A percentile compares a stretch with the other conserved stretches of the same genome.
phyloP scores from a whole-genome alignment of 2,329 filamentous ascomycete genomes.

The Botrytis sinoallii region DNA sequence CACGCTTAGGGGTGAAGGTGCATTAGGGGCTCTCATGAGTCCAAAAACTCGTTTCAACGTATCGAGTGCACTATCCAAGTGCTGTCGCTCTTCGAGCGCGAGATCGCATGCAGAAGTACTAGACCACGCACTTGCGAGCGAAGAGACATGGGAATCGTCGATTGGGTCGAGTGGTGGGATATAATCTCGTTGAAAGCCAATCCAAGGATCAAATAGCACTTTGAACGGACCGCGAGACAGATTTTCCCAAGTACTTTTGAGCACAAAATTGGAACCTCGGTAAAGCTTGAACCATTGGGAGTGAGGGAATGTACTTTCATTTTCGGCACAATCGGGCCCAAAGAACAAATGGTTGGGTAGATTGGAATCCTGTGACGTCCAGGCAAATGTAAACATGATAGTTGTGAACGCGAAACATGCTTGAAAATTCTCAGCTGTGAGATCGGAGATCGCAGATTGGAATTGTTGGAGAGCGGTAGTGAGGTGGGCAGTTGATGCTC shows the following conservation, averaged over 20 bases:
- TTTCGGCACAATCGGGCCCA: slow-evolving; percentile 34
- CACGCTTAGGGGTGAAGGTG: slow-evolving; percentile 23
- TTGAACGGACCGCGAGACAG: slow-evolving; percentile 31
- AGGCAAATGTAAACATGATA: slow-evolving; percentile 39
- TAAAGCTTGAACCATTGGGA: slow-evolving; percentile 38
- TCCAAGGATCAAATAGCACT: slow-evolving; percentile 29
- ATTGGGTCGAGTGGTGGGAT: slow-evolving; percentile 21
- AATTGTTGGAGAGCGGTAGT: slow-evolving; percentile 37
- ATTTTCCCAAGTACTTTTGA: slow-evolving; percentile 24
- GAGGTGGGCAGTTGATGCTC: slow-evolving; percentile 36
- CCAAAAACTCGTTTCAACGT: slow-evolving; percentile 26
- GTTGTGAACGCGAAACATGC: slow-evolving; percentile 38
- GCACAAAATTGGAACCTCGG: slow-evolving; percentile 34
- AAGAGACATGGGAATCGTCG: slow-evolving; percentile 26
- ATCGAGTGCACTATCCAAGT: slow-evolving; percentile 21
- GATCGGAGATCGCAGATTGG: slow-evolving; percentile 45
- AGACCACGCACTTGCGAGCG: slow-evolving; percentile 25
- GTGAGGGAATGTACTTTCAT: slow-evolving; percentile 21
- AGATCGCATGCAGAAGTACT: slow-evolving; percentile 1
- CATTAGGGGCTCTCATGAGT: slow-evolving; percentile 30
- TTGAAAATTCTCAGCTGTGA: slow-evolving; percentile 39
- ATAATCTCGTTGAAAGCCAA: slow-evolving; percentile 22
- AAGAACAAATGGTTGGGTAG: slow-evolving; percentile 36
- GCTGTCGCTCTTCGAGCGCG: slow-evolving; percentile 8
- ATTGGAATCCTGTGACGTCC: slow-evolving; percentile 29